Evolutionary conservation across 139 green algal species (phyloP).

Genomic region (Penium margaritaceum): DNA sequence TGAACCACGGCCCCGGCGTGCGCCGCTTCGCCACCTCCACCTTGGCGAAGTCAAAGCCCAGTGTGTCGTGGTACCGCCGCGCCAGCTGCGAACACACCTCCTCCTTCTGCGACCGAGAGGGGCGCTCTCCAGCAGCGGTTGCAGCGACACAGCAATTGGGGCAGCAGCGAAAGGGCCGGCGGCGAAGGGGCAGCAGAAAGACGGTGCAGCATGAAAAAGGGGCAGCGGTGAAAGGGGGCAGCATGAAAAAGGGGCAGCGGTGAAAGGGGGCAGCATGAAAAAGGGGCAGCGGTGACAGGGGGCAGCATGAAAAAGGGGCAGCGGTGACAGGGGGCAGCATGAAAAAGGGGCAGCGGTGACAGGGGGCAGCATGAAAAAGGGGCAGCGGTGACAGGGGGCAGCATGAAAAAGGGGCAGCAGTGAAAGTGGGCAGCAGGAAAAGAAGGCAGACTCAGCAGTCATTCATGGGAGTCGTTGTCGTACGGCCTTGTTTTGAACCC

Average conservation of each 20-base stretch:
- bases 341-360: too few relatives aligned
- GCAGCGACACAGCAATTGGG: not conserved
- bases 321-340: too few relatives aligned
- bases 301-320: too few relatives aligned
- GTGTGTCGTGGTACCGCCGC: not conserved
- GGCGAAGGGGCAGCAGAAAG: not conserved
- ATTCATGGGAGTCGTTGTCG: too few relatives aligned
- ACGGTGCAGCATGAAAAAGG: not conserved
- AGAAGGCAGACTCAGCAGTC: too few relatives aligned
- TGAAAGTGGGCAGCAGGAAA: too few relatives aligned
- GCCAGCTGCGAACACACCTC: slow-evolving; percentile 10
- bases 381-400: too few relatives aligned
- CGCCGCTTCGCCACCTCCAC: slow-evolving; percentile 11
- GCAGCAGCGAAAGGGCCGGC: not conserved
- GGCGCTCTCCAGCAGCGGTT: not conserved
- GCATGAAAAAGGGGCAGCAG: too few relatives aligned
- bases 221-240: not conserved
- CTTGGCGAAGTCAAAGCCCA: slow-evolving; percentile 23
- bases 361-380: too few relatives aligned
- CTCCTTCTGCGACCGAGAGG: slow-evolving; percentile 14
- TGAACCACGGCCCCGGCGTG: slow-evolving; percentile 27
- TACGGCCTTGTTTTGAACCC: too few relatives aligned
- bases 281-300: not conserved
- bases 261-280: not conserved
- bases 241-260: too few relatives aligned